Percentiles rank a stretch among this genome's conserved stretches.
Evolutionary conservation across 768 basidiomycete genomes (phyloP).

Genomic region (Dioszegia aurantiaca): DNA sequence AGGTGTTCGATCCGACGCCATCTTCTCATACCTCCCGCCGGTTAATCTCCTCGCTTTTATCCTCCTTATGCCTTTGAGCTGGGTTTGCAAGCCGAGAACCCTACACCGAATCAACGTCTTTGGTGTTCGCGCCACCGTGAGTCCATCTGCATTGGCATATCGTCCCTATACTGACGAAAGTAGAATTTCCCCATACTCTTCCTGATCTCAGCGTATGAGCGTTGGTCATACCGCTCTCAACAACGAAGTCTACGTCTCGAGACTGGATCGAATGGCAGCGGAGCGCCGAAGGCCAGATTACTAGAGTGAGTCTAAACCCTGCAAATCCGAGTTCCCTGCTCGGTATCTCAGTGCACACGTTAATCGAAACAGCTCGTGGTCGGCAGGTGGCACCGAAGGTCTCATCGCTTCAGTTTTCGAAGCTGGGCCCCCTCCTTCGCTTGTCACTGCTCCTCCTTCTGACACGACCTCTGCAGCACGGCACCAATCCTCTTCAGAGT

Average conservation of each 20-base stretch:
- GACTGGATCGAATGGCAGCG: neutral
- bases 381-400: slow-evolving; percentile 41
- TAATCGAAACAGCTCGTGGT: slow-evolving; percentile 48
- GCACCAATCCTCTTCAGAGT: neutral
- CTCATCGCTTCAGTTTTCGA: slow-evolving; percentile 46
- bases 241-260: slow-evolving; percentile 12
- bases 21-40: slow-evolving; percentile 89
- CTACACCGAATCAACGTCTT: slow-evolving; percentile 83
- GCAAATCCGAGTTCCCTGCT: no score
- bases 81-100: slow-evolving; percentile 67
- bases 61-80: slow-evolving; percentile 75
- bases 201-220: slow-evolving; percentile 74
- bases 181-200: slow-evolving; percentile 75
- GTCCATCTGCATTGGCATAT: slow-evolving; percentile 30
- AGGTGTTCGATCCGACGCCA: slow-evolving; percentile 82
- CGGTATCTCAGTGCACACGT: no score
- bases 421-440: slow-evolving; percentile 15
- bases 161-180: neutral
- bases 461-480: neutral
- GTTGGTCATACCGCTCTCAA: slow-evolving; percentile 52
- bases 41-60: slow-evolving; percentile 61
- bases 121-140: slow-evolving; percentile 73
- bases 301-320: slow-evolving; percentile 34
- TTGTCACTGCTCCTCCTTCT: neutral
- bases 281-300: slow-evolving; percentile 23